A percentile compares a stretch with the other conserved stretches of the same genome.
Conservation (phyloP, 257 asterid species). For the Salvia hispanica region DNA sequence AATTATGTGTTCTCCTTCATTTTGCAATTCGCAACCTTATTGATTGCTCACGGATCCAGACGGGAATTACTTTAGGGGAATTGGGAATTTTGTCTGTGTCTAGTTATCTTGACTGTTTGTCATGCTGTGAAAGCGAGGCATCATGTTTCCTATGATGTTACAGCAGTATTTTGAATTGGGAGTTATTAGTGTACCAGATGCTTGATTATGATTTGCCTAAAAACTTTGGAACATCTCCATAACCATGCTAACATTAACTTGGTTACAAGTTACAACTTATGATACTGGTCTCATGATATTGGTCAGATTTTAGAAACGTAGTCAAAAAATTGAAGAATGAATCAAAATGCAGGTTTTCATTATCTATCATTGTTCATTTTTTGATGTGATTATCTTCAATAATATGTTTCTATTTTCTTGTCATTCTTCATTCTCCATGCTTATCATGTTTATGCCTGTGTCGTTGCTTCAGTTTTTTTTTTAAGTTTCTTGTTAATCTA, state of each 20-base stretch:
- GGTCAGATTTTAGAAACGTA: neutral
- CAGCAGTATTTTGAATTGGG: too few species aligned
- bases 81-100: too few species aligned
- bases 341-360: conserved; percentile 7
- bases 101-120: neutral
- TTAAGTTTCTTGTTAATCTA: conserved; percentile 11
- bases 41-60: too few species aligned
- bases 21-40: neutral
- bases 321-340: neutral
- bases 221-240: neutral
- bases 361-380: conserved; percentile 5
- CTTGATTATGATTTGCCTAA: neutral
- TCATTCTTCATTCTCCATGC: neutral
- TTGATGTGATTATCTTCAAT: neutral
- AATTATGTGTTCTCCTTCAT: neutral
- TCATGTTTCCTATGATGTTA: too few species aligned
- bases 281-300: neutral
- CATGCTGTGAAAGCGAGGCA: neutral
- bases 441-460: conserved; percentile 25
- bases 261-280: neutral
- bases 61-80: too few species aligned
- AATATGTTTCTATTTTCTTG: neutral
- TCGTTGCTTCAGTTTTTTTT: conserved; percentile 1
- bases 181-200: too few species aligned
- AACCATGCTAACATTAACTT: conserved; percentile 5